A percentile compares a stretch with the other conserved stretches of the same genome.
These are phyloP conservation scores for Pulveroboletus sp. DNA, from an alignment of 768 basidiomycete species.

Conservation along the genomic window DNA sequence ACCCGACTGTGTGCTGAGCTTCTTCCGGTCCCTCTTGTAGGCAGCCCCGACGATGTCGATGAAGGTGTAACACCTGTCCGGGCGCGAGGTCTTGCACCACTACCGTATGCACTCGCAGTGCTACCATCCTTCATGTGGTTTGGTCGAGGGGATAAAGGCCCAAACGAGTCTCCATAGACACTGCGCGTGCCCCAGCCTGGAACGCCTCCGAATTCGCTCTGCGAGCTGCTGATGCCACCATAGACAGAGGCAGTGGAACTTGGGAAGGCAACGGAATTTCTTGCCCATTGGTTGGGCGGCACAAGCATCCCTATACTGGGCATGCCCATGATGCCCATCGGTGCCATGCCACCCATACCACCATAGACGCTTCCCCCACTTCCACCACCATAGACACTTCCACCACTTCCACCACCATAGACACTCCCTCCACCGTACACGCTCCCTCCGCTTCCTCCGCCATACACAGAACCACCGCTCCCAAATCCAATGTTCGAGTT, in stretches of 20 bases:
- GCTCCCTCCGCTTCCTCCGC: conserved; percentile 39
- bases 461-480: conserved; percentile 32
- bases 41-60: conserved; percentile 13
- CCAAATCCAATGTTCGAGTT: conserved; percentile 52
- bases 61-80: conserved; percentile 27
- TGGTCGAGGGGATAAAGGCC: conserved; percentile 31
- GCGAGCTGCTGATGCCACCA: conserved; percentile 46
- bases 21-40: conserved; percentile 13
- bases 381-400: conserved; percentile 31
- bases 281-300: conserved; percentile 37
- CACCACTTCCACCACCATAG: conserved; percentile 39
- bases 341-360: conserved; percentile 29
- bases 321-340: conserved; percentile 41
- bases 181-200: conserved; percentile 53
- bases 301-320: conserved; percentile 36
- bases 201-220: conserved; percentile 61
- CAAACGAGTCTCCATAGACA: conserved; percentile 66
- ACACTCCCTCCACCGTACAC: conserved; percentile 43
- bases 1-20: conserved; percentile 26
- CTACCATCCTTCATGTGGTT: conserved; percentile 4
- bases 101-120: conserved; percentile 18
- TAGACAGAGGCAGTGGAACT: conserved; percentile 50
- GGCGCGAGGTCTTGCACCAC: conserved; percentile 30
- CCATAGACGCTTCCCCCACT: conserved; percentile 47
- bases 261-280: conserved; percentile 49